A percentile compares a stretch with the other conserved stretches of the same genome.
These are phyloP conservation scores for Yamadazyma trypodendri DNA, from an alignment of 1,139 yeast genomes.

Conservation along the genomic window DNA sequence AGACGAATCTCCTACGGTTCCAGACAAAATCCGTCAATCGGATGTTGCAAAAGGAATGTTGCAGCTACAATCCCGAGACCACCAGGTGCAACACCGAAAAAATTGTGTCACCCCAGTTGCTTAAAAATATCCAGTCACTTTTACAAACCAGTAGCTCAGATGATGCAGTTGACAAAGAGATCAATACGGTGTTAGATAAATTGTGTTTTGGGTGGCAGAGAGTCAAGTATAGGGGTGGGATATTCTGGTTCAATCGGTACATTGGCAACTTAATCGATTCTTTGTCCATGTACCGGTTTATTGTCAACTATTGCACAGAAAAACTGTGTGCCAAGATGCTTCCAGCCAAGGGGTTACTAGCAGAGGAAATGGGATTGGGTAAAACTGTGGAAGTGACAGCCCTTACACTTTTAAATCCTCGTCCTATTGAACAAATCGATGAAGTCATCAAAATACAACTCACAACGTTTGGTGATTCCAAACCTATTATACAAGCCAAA, in stretches of 20 bases:
- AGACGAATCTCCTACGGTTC: conserved; percentile 51
- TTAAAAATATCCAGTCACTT: conserved; percentile 2
- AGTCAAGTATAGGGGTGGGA: conserved; percentile 17
- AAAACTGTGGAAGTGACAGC: conserved; percentile 85
- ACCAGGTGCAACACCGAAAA: conserved; percentile 20
- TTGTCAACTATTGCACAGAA: conserved; percentile 21
- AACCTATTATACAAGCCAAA: conserved; percentile 53
- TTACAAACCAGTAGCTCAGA: neutral
- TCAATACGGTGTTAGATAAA: conserved; percentile 27
- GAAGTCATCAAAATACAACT: conserved; percentile 36
- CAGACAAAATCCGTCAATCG: conserved; percentile 66
- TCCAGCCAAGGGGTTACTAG: conserved; percentile 67
- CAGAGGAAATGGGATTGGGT: conserved; percentile 97
- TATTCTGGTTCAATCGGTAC: conserved; percentile 48
- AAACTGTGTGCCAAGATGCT: conserved; percentile 16
- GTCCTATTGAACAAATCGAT: conserved; percentile 46
- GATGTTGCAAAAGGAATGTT: conserved; percentile 62
- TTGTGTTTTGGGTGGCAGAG: conserved; percentile 56
- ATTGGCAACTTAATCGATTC: conserved; percentile 47
- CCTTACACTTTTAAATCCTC: conserved; percentile 56
- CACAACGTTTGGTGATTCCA: conserved; percentile 32
- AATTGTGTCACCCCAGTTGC: conserved; percentile 17
- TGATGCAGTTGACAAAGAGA: conserved; percentile 4
- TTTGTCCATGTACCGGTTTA: conserved; percentile 25
- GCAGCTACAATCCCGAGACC: conserved; percentile 30